A percentile compares a stretch with the other conserved stretches of the same genome.
Evolutionary conservation across 257 asterid genomes (phyloP).

Genomic region (Plectranthus barbatus): DNA sequence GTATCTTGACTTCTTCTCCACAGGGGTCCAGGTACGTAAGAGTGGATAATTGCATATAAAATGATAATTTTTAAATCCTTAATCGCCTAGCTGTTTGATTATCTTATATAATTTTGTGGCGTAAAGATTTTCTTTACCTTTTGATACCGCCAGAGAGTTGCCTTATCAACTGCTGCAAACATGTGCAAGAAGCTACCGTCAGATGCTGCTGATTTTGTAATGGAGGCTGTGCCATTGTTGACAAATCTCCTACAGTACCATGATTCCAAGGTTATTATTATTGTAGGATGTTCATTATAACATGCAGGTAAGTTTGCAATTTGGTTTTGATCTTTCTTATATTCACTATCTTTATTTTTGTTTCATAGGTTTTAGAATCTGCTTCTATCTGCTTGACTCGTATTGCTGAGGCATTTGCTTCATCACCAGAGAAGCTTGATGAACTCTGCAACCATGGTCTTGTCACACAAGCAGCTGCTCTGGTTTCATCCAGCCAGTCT

Average conservation of each 20-base stretch:
- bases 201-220: constrained; percentile 95
- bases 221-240: constrained; percentile 98
- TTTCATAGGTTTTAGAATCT: constrained; percentile 76
- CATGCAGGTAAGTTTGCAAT: background rate
- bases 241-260: constrained; percentile 97
- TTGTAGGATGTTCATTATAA: background rate
- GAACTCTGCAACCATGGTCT: constrained; percentile 95
- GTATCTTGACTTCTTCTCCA: constrained; percentile 95
- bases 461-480: constrained; percentile 84
- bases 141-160: constrained; percentile 65
- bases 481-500: constrained; percentile 73
- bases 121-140: background rate
- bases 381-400: constrained; percentile 97
- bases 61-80: background rate
- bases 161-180: constrained; percentile 93
- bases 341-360: background rate
- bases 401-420: constrained; percentile 95
- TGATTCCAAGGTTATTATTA: constrained; percentile 72
- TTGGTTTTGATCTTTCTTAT: background rate
- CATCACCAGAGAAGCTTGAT: constrained; percentile 92
- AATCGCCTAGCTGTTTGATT: background rate
- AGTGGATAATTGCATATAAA: constrained; percentile 8
- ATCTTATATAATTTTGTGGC: background rate
- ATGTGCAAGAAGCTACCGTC: constrained; percentile 98
- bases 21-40: constrained; percentile 85